Evolutionary conservation across 1,139 yeast genomes (phyloP).

Genomic region (Hanseniaspora gamundiae): DNA sequence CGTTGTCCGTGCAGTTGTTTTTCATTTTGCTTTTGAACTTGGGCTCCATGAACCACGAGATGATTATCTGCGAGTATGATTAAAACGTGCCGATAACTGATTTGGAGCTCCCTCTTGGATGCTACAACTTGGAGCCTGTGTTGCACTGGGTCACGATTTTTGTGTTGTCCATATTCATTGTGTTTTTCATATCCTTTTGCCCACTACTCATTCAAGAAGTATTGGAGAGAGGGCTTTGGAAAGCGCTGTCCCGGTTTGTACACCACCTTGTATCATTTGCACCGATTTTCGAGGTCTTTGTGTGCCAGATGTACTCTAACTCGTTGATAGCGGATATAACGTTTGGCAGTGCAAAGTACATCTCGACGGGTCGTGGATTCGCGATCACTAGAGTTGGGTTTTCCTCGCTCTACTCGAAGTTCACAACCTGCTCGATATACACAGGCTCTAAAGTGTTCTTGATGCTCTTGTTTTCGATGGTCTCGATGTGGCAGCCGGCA

Average conservation of each 20-base stretch:
- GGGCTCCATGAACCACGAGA: constrained; percentile 53
- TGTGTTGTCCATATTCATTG: constrained; percentile 70
- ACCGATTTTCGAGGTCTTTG: constrained; percentile 79
- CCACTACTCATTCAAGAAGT: constrained; percentile 73
- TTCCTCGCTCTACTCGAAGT: constrained; percentile 46
- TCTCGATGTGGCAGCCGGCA: constrained; percentile 66
- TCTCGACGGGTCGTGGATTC: constrained; percentile 78
- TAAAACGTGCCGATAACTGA: constrained; percentile 48
- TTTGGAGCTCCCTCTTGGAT: constrained; percentile 54
- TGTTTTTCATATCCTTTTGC: constrained; percentile 71
- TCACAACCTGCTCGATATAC: constrained; percentile 53
- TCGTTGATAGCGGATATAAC: constrained; percentile 56
- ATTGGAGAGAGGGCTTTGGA: constrained; percentile 61
- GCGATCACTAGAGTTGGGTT: constrained; percentile 62
- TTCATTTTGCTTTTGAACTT: constrained; percentile 55
- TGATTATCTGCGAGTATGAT: constrained; percentile 44
- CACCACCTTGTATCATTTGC: constrained; percentile 63
- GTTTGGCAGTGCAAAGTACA: constrained; percentile 75
- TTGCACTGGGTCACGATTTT: constrained; percentile 72
- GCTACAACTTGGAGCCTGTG: constrained; percentile 64
- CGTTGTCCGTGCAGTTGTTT: constrained; percentile 61
- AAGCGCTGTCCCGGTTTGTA: constrained; percentile 45
- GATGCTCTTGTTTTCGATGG: constrained; percentile 48
- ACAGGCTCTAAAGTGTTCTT: constrained; percentile 49
- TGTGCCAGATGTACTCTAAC: constrained; percentile 71